Base-by-base conservation (phyloP, 1,284 basidiomycete species). In the Irpex lacteus region DNA sequence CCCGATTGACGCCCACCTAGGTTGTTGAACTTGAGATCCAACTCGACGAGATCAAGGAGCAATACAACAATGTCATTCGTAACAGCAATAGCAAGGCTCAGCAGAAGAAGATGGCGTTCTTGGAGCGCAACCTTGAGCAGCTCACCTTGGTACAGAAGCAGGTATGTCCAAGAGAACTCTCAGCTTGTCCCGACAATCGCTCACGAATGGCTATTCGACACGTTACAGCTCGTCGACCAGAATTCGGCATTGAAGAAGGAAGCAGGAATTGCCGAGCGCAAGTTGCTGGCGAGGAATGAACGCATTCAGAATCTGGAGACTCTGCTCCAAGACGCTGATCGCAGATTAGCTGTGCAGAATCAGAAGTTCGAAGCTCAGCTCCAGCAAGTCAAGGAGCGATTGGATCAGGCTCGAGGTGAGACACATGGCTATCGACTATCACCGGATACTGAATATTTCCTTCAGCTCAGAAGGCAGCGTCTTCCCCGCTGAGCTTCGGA, bases 11-110 rank as follows among this genome's bases (percentile, higher is more conserved):
- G 69, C 59, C n/a, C 7, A 66, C 69, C 18, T 71, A 97, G 95
- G 96, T 99, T 53, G 97, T 99, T 64, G 98, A 99, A 79, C 88
- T 99, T 58, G 98, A 99, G 79, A 98, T 99, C 70, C 97, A 98
- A 75, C 82, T 99, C 50, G 98, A 99, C 75, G 98, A 99, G 76
- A 95, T 98, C 77, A 95, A 95, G 76, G 98, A 99, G 79, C 96
- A 99, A 76, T 99, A 99, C 81, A 97, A 96, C 82, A 97, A 98
- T 72, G 95, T 99, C 61, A 95, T 98, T 69, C 90, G 96, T 67
- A 97, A 96, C 74, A 97, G 96, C 80, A 98, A 98, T 77, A 95
- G 93, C 77, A 96, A 98, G 77, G 93, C 96, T 3, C 98, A 99
- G 74, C 96, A 98, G 81, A 96, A 97, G 87, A 98, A 98, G 86